Base-by-base conservation (phyloP, 768 basidiomycete species). In the Hygrocybe punicea region DNA sequence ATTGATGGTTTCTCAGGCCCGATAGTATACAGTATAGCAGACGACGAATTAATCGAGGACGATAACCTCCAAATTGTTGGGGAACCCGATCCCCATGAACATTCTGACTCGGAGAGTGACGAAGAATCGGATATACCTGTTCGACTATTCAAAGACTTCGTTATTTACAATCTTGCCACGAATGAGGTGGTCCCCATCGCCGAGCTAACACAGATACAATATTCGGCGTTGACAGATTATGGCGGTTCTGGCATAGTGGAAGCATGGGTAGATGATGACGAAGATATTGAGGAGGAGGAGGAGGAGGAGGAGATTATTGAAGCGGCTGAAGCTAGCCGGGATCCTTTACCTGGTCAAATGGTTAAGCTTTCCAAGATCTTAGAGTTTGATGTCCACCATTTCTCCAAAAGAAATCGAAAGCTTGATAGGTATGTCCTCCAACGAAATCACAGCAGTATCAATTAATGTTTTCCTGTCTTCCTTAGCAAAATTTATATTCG, bases 401-500 rank as follows among this genome's bases (percentile, higher is more conserved):
- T 71, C 25, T 61, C 65, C 0, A 68, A 68, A 0, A 55, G 51
- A 19, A 68, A 67, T 0, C 58, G 51, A 13, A 59, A 63, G 29
- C 62, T 84, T 9, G 82, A 86, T 59, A 71, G 72, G 85, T 84
- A 51, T 60, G 75, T 58, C 44, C 29, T 17, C 36, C 51, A 42
- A 50, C 24, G 53, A n/a, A 14, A n/a, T 36, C 35, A 40, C 2
- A 9, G 6, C 37, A 45, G 17, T 40, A 47, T 2, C n/a, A 13
- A 5, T 51, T 10, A 10, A 39, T 29, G n/a, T 36, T 47, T 37
- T 23, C 23, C 3, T 25, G 10, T 42, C 51, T 35, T 44, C 17
- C 29, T 16, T 36, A 89, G 87, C 21, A 82, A 83, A 58, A 78
- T 89, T 2, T 89, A 85, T 58, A 68, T 90, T 25, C 77, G 80